Evolutionary conservation across 2,329 filamentous ascomycete genomes (phyloP), one percentile per base, ranked within the genome.

Genomic region (Graphilbum sp.): DNA sequence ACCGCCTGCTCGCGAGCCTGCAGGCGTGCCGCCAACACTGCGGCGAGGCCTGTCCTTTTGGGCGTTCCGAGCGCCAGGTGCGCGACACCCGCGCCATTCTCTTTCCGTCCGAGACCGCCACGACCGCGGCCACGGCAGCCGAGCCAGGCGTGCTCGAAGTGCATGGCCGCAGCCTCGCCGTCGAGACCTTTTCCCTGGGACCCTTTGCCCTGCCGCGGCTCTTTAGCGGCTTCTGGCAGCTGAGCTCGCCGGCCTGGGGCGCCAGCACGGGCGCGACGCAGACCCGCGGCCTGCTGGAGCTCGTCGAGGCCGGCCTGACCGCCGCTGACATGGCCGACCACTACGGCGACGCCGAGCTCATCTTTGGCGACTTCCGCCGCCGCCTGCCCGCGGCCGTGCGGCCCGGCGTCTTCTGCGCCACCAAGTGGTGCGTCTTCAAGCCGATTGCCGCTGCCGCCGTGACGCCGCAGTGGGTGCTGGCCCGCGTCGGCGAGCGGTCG

Each of bases 241-340:
- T 55, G 9, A 51, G 50, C 1, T 53, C 49, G 21, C 47, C 52
- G 6, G 50, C 51, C 6, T 55, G 52, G 52, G 52, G 53, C 9
- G 43, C 44, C 6, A 49, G 43, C 1, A 48, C 50, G 5, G 43
- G 49, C 0, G 36, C 45, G 21, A 46, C 43, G 32, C 52, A 54
- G 34, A 48, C 52, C 5, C 24, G 38, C 9, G 50, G 50, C 15
- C 49, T 58, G 4, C 23, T 40, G 12, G 43, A 43, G 12, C 46
- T 53, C 1, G 40, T 54, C 2, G 43, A 46, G 27, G 30, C 34
- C 10, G 55, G 55, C 0, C 45, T 57, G 4, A 44, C 41, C 2
- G 50, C 51, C 13, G 45, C 52, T 18, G 54, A 57, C 36, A 57
- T 59, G 55, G 56, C 55, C 3, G 54, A 57, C 40, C 55, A 58